phyloP scores from a whole-genome alignment of 1,284 basidiomycete species.

The Trichosporon sp. region DNA sequence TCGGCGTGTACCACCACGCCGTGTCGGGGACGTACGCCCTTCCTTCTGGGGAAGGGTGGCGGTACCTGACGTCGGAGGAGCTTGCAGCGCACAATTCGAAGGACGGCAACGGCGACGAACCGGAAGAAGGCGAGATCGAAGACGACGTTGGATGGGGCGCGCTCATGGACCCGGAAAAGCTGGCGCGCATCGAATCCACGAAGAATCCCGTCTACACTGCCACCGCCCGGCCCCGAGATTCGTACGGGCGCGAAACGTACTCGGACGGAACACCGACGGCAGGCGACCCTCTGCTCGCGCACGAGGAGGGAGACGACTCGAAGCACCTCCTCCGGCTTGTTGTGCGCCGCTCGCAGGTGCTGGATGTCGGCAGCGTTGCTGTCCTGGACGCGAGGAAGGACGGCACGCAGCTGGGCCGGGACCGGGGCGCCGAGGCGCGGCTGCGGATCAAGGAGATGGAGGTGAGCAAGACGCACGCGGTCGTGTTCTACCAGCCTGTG shows the following conservation, averaged over 20 bases:
- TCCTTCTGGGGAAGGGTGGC: slow-evolving; percentile 23
- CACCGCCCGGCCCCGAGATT: not conserved
- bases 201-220: not conserved
- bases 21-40: slow-evolving; percentile 28
- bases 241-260: slow-evolving; percentile 6
- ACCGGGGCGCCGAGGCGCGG: slow-evolving; percentile 35
- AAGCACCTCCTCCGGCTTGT: slow-evolving; percentile 42
- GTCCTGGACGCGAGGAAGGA: slow-evolving; percentile 43
- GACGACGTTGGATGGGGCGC: slow-evolving; percentile 48
- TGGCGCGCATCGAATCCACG: slow-evolving; percentile 23
- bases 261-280: not conserved
- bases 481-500: slow-evolving; percentile 23
- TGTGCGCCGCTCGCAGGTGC: slow-evolving; percentile 26
- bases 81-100: slow-evolving; percentile 9
- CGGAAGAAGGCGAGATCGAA: slow-evolving; percentile 44
- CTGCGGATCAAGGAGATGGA: slow-evolving; percentile 47
- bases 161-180: slow-evolving; percentile 41
- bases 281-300: not conserved
- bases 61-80: slow-evolving; percentile 23
- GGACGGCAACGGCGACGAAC: slow-evolving; percentile 5
- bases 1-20: slow-evolving; percentile 30
- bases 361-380: slow-evolving; percentile 28
- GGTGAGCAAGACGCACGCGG: slow-evolving; percentile 47
- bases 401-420: slow-evolving; percentile 44
- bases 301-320: slow-evolving; percentile 3